Evolutionary conservation across 495 filamentous ascomycete species (phyloP).

Genomic region (Penicillium subrubescens): DNA sequence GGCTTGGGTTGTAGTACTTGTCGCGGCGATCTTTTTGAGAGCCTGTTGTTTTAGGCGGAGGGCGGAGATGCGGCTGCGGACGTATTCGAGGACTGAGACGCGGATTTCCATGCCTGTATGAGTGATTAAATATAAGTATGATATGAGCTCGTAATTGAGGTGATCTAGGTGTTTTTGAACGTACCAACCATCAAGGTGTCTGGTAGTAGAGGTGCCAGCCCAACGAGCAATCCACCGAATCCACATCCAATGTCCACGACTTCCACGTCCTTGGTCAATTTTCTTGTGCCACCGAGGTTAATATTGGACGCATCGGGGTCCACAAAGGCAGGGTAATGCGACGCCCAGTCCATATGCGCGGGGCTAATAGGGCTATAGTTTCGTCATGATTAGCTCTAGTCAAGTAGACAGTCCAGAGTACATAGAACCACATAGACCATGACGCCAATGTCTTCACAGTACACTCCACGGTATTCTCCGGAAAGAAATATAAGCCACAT

Average conservation of each 20-base stretch:
- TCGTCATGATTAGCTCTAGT: conserved; percentile 19
- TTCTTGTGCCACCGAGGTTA: conserved; percentile 38
- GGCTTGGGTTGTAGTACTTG: conserved; percentile 5
- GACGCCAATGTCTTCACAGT: not conserved
- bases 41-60: conserved; percentile 67
- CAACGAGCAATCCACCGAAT: conserved; percentile 88
- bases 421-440: not conserved
- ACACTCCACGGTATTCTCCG: not conserved
- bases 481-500: conserved; percentile 31
- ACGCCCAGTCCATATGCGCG: conserved; percentile 86
- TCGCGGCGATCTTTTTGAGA: conserved; percentile 28
- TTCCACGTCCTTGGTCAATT: conserved; percentile 70
- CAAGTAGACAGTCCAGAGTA: not conserved
- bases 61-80: conserved; percentile 80
- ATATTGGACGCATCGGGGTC: conserved; percentile 37
- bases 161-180: conserved; percentile 15
- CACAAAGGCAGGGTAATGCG: conserved; percentile 76
- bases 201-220: conserved; percentile 78
- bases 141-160: not conserved
- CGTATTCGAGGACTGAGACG: conserved; percentile 82
- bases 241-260: conserved; percentile 98
- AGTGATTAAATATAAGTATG: conserved; percentile 1
- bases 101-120: conserved; percentile 81
- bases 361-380: conserved; percentile 72
- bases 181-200: conserved; percentile 78